Evolutionary conservation across 805 yeast species (phyloP).

Genomic region (Candida rishiriensis): DNA sequence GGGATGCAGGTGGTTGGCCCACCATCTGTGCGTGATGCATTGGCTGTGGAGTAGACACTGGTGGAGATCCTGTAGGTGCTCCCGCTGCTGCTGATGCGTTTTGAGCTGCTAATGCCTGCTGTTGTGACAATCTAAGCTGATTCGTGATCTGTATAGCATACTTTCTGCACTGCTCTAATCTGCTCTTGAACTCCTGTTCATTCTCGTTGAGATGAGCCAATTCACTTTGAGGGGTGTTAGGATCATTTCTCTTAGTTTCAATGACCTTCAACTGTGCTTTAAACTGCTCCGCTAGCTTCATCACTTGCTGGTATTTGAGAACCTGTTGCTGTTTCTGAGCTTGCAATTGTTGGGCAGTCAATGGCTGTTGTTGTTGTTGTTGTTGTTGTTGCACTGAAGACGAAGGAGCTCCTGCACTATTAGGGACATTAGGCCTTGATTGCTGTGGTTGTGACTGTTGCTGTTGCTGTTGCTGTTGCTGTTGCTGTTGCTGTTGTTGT

Average conservation of each 20-base stretch:
- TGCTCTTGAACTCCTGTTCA: conserved; percentile 42
- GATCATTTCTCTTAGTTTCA: conserved; percentile 42
- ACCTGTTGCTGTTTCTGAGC: conserved; percentile 27
- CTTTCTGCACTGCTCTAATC: conserved; percentile 44
- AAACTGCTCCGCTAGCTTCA: conserved; percentile 44
- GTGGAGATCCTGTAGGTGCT: not conserved
- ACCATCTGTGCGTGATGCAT: too few relatives aligned
- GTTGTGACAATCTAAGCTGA: conserved; percentile 31
- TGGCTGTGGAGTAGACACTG: not conserved
- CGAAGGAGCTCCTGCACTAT: not conserved
- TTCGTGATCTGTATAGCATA: conserved; percentile 38
- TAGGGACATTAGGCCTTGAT: not conserved
- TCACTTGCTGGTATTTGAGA: conserved; percentile 38
- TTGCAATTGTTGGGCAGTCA: conserved; percentile 21
- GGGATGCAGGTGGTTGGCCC: not conserved
- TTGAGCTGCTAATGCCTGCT: conserved; percentile 5
- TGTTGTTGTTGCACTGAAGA: conserved; percentile 1
- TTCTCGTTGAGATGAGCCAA: conserved; percentile 41
- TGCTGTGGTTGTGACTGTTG: conserved; percentile 3
- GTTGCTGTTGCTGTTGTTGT: not conserved
- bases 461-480: conserved; percentile 1
- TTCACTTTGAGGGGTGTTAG: conserved; percentile 41
- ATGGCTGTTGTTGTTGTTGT: conserved; percentile 5
- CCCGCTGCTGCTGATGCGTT: not conserved
- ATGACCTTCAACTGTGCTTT: conserved; percentile 47